These are phyloP conservation scores for Citrus australasica DNA, from an alignment of 345 rosid species.

Conservation along the genomic window DNA sequence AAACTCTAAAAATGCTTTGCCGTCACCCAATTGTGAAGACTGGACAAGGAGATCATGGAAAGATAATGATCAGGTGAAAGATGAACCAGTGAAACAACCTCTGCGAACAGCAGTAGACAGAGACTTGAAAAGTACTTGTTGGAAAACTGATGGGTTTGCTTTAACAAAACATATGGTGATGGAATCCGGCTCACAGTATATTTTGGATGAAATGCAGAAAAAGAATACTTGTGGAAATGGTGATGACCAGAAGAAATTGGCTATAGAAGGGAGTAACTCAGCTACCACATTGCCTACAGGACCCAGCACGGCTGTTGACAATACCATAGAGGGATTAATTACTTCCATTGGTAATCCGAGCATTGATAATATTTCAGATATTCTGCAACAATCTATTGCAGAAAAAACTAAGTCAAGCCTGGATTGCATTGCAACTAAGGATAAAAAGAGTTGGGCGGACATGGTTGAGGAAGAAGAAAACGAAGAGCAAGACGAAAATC, in stretches of 20 bases:
- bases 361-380: not conserved
- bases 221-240: not conserved
- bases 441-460: slow-evolving; percentile 80
- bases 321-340: not conserved
- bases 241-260: slow-evolving; percentile 3
- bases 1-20: not conserved
- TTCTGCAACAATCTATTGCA: not conserved
- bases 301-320: not conserved
- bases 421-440: slow-evolving; percentile 6
- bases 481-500: slow-evolving; percentile 38
- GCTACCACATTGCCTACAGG: not conserved
- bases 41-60: slow-evolving; percentile 1
- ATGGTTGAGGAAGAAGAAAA: slow-evolving; percentile 70
- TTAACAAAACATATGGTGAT: not conserved
- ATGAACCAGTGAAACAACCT: not conserved
- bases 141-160: slow-evolving; percentile 3
- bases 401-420: slow-evolving; percentile 1
- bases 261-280: not conserved
- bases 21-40: not conserved
- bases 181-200: not conserved
- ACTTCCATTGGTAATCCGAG: not conserved
- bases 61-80: not conserved
- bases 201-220: slow-evolving; percentile 1
- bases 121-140: not conserved
- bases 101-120: not conserved